Evolutionary conservation across 768 basidiomycete species (phyloP).

Genomic region (Psilocybe subaeruginosa): DNA sequence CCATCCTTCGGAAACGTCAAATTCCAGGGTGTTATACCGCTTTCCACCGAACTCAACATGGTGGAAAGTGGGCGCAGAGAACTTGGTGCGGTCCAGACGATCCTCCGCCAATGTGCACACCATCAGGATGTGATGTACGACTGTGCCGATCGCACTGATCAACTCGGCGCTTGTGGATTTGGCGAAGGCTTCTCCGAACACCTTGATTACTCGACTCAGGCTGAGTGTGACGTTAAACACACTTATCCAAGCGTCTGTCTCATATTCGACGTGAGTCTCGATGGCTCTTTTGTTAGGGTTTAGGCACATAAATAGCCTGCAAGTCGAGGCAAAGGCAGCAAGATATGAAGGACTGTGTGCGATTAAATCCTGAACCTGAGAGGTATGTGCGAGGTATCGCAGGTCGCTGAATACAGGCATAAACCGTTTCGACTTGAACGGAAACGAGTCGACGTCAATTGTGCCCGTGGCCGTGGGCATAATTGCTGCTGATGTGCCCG

Average conservation of each 20-base stretch:
- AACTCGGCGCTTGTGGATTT: slow-evolving; percentile 50
- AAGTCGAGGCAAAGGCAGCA: slow-evolving; percentile 71
- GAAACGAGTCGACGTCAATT: slow-evolving; percentile 82
- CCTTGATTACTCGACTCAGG: slow-evolving; percentile 85
- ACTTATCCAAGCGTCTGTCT: slow-evolving; percentile 95
- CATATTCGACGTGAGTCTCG: slow-evolving; percentile 90
- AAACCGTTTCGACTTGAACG: slow-evolving; percentile 95
- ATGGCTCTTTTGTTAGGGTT: slow-evolving; percentile 88
- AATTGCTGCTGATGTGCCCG: slow-evolving; percentile 10
- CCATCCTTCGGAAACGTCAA: slow-evolving; percentile 80
- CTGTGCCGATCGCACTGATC: slow-evolving; percentile 65
- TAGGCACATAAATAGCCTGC: slow-evolving; percentile 91
- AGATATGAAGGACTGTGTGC: slow-evolving; percentile 70
- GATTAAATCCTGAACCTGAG: slow-evolving; percentile 80
- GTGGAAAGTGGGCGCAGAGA: slow-evolving; percentile 64
- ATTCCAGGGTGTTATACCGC: slow-evolving; percentile 66
- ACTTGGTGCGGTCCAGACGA: slow-evolving; percentile 67
- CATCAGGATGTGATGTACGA: slow-evolving; percentile 71
- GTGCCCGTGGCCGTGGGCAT: slow-evolving; percentile 17
- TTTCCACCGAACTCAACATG: slow-evolving; percentile 64
- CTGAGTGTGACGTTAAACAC: slow-evolving; percentile 96
- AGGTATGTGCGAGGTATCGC: slow-evolving; percentile 81
- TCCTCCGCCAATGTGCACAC: slow-evolving; percentile 72
- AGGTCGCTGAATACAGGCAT: slow-evolving; percentile 94
- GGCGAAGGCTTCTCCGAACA: slow-evolving; percentile 85